Evolutionary conservation across 2,329 filamentous ascomycete species (phyloP).

Genomic region (Huntiella bhutanensis): DNA sequence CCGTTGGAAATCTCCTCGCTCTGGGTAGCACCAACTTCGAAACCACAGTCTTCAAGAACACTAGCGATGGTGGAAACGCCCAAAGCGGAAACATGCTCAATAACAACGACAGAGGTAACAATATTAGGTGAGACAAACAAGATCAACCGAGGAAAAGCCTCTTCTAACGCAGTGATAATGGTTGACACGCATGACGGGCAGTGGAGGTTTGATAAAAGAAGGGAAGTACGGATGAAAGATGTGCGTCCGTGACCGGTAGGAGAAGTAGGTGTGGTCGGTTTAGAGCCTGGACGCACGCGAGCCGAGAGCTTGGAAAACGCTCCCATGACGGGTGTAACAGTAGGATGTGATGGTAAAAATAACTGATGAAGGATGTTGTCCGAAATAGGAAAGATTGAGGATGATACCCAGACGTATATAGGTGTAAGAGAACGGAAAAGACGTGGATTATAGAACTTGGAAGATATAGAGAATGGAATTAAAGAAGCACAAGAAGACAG

Average conservation of each 20-base stretch:
- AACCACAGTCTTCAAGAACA: slow-evolving; percentile 36
- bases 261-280: too few relatives aligned
- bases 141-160: slow-evolving; percentile 26
- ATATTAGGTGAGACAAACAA: slow-evolving; percentile 49
- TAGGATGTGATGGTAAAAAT: background rate
- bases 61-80: slow-evolving; percentile 24
- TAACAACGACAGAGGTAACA: slow-evolving; percentile 48
- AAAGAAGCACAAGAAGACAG: background rate
- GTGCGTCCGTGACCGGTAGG: background rate
- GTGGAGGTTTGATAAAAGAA: slow-evolving; percentile 57
- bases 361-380: background rate
- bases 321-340: background rate
- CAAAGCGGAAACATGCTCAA: slow-evolving; percentile 29
- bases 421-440: background rate
- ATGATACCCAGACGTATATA: too few relatives aligned
- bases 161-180: slow-evolving; percentile 40
- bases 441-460: background rate
- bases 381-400: background rate
- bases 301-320: background rate
- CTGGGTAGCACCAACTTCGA: slow-evolving; percentile 27
- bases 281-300: background rate
- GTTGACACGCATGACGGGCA: slow-evolving; percentile 54
- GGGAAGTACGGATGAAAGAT: slow-evolving; percentile 7
- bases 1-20: slow-evolving; percentile 19
- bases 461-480: background rate